Base-by-base conservation (phyloP, 176 grass and related monocot genomes). In the Rhynchospora breviuscula region DNA sequence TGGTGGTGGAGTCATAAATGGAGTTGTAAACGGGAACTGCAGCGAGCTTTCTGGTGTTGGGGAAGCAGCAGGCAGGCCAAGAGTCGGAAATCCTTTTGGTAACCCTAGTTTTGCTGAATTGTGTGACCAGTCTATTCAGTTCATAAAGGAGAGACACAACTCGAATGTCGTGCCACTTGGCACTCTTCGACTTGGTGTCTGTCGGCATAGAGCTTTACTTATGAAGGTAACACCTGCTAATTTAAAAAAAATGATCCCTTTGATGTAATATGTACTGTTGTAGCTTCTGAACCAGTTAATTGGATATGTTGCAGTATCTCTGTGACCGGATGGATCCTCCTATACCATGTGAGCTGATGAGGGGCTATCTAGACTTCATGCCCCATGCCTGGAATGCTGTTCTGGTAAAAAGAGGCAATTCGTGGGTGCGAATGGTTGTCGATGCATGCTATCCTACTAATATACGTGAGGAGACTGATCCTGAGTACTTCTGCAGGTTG, bases 321-420 rank as follows among this genome's bases (percentile, higher is more conserved):
- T 99, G 96, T 1, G 96, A 99, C 64, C 92, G 96, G 4, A 87
- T 90, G 5, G 91, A 95, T 83, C 96, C 96, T 87, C 90, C 96
- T 21, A 89, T 99, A 83, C 96, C 96, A 62, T 99, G 96, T 85
- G 93, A 99, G 72, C 89, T 99, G 86, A 89, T 99, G 70, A 91
- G 96, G 67, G 96, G 96, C 6, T 92, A 99, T 90, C 87, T 99
- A 85, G 96, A 99, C 78, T 95, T 93, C 69, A 90, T 90, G 69
- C 93, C 96, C 68, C 96, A 99, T 95, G 96, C 96, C 66, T 99
- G 96, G 96, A 99, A 99, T 71, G 80, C 90, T 86, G 80, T 95
- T 89, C 88, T 86, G 89, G 85, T 99, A 84, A 95, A 87, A 89
- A 93, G 92, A 83, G 91, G 89, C 4, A 71, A 89, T 53, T 26